These are phyloP conservation scores for Aspergillus awamori DNA, from an alignment of 2,329 filamentous ascomycete species.

Conservation along the genomic window DNA sequence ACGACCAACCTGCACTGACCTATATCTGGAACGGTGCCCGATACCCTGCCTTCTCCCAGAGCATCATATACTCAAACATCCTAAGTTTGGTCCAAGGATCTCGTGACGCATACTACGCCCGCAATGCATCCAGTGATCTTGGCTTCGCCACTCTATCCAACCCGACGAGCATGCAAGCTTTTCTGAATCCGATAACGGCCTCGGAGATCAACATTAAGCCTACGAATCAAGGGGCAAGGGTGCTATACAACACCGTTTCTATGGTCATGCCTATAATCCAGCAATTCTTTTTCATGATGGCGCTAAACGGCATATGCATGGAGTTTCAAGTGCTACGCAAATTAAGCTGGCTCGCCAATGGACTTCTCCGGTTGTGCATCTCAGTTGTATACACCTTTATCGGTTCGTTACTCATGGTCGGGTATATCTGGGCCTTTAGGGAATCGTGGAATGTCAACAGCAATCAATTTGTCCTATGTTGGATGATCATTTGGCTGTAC, in stretches of 20 bases:
- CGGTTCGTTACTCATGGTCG: constrained; percentile 8
- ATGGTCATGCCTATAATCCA: constrained; percentile 47
- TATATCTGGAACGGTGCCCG: constrained; percentile 47
- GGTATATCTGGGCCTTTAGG: constrained; percentile 19
- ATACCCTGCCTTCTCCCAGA: constrained; percentile 39
- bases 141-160: constrained; percentile 35
- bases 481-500: constrained; percentile 45
- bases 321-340: constrained; percentile 26
- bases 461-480: constrained; percentile 42
- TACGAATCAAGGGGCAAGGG: constrained; percentile 39
- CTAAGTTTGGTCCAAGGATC: constrained; percentile 33
- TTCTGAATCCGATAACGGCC: constrained; percentile 6
- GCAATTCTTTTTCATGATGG: constrained; percentile 51
- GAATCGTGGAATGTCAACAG: constrained; percentile 20
- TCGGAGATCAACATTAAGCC: constrained; percentile 38
- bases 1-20: constrained; percentile 29
- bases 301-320: constrained; percentile 43
- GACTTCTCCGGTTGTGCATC: constrained; percentile 9
- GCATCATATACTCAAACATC: constrained; percentile 32
- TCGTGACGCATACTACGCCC: constrained; percentile 31
- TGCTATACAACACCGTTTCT: constrained; percentile 46
- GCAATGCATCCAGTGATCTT: constrained; percentile 33
- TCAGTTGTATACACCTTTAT: constrained; percentile 15
- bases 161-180: constrained; percentile 33
- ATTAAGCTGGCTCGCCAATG: neutral